Conservation (phyloP, 306 rosid genomes). For the Castanospermum australe region DNA sequence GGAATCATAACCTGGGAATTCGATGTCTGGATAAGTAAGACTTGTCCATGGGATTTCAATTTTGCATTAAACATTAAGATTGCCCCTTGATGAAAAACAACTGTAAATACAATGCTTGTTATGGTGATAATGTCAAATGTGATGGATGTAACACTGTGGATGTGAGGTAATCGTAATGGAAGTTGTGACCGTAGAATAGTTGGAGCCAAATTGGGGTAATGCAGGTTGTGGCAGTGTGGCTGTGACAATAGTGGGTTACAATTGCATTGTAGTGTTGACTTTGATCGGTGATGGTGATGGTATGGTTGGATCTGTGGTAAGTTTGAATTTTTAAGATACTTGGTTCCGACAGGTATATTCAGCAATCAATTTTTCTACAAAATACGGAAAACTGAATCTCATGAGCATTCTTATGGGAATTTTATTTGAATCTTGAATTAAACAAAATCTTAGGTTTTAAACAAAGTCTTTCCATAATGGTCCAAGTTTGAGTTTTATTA, state of each 20-base stretch:
- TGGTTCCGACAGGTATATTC: background rate
- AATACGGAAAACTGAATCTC: background rate
- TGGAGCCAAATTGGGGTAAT: background rate
- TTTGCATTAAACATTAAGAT: background rate
- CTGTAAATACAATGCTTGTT: background rate
- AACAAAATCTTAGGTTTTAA: background rate
- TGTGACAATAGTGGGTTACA: background rate
- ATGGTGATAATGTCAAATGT: background rate
- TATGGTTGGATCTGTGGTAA: background rate
- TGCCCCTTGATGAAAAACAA: background rate
- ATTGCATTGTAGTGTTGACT: background rate
- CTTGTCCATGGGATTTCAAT: background rate
- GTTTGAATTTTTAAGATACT: background rate
- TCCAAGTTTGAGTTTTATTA: slow-evolving; percentile 2
- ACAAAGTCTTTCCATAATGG: background rate
- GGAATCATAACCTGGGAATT: background rate
- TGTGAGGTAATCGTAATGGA: background rate
- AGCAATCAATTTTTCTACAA: background rate
- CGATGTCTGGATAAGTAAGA: background rate
- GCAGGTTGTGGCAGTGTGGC: background rate
- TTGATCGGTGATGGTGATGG: too few species aligned
- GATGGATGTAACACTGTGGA: background rate
- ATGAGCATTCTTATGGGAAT: background rate
- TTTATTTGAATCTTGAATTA: background rate
- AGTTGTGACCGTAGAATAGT: background rate